These are phyloP conservation scores for Pseudogymnoascus sp. DNA, from an alignment of 2,329 filamentous ascomycete genomes.

Conservation along the genomic window DNA sequence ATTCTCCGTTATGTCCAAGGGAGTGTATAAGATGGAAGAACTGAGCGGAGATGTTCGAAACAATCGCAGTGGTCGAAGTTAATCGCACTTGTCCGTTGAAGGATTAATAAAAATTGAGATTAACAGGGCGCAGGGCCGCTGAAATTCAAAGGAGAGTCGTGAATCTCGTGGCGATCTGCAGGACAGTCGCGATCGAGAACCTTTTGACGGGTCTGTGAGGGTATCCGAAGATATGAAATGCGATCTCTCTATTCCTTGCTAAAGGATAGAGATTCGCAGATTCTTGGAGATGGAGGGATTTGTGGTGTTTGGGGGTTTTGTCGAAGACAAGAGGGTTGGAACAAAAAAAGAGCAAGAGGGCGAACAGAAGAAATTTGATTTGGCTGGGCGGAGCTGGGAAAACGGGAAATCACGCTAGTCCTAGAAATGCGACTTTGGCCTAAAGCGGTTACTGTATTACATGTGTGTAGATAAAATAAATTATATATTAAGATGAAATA, in stretches of 20 bases:
- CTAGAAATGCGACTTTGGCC: neutral
- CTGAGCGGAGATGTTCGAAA: constrained; percentile 2
- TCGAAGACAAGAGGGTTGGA: constrained; percentile 7
- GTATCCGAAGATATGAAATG: constrained; percentile 9
- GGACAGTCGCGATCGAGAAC: constrained; percentile 6
- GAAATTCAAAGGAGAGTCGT: constrained; percentile 10
- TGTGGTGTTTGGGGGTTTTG: neutral
- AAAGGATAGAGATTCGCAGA: constrained; percentile 8
- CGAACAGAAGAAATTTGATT: constrained; percentile 8
- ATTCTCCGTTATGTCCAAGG: constrained; percentile 2
- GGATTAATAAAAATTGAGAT: constrained; percentile 5
- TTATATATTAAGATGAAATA: neutral
- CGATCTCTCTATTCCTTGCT: constrained; percentile 9
- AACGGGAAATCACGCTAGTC: constrained; percentile 7
- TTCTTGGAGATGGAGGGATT: neutral
- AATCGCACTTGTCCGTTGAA: constrained; percentile 7
- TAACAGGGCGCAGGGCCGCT: constrained; percentile 2
- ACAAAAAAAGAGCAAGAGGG: constrained; percentile 6
- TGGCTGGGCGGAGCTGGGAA: constrained; percentile 6
- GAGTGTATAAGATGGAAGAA: neutral
- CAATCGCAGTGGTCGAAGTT: constrained; percentile 9
- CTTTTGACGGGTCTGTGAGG: neutral
- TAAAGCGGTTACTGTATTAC: constrained; percentile 4
- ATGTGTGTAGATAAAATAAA: constrained; percentile 6
- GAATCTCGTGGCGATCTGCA: constrained; percentile 1